These are phyloP conservation scores for Rhodotorula glutinis DNA, from an alignment of 1,284 basidiomycete genomes.

Conservation along the genomic window DNA sequence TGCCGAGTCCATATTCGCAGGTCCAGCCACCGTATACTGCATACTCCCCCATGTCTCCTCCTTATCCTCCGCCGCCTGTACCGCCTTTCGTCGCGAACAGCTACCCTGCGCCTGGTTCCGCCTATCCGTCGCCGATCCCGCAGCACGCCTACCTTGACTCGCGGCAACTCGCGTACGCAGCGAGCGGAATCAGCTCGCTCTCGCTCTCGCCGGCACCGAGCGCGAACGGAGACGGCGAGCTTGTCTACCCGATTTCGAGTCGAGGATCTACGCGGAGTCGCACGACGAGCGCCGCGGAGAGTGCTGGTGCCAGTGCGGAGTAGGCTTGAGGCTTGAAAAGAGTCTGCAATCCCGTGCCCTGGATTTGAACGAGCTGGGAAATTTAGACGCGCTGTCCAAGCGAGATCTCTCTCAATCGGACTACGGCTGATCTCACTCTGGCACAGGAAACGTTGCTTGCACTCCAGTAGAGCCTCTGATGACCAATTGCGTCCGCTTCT, in stretches of 20 bases:
- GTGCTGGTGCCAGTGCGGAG: no score
- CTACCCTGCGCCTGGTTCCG: background rate
- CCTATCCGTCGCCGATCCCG: background rate
- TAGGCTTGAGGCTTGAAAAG: no score
- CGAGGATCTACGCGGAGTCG: slow-evolving; percentile 1
- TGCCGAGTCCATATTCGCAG: no score
- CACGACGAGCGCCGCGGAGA: background rate
- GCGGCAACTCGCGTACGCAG: no score
- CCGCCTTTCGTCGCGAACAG: background rate
- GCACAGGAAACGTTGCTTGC: no score
- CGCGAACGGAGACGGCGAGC: background rate
- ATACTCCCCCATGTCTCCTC: background rate
- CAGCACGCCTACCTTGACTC: background rate
- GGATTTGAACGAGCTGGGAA: no score
- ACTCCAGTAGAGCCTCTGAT: no score
- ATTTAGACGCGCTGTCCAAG: no score
- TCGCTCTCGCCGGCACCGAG: background rate
- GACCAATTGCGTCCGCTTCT: no score
- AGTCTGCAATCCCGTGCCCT: no score
- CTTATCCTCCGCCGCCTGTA: background rate
- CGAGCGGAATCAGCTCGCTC: background rate
- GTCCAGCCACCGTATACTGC: background rate
- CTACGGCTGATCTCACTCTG: no score
- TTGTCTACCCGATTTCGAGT: background rate
- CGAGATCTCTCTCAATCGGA: no score